Percentiles rank a stretch among this genome's conserved stretches.
phyloP scores from a whole-genome alignment of 345 rosid genomes.

The Geranium rotundifolium region DNA sequence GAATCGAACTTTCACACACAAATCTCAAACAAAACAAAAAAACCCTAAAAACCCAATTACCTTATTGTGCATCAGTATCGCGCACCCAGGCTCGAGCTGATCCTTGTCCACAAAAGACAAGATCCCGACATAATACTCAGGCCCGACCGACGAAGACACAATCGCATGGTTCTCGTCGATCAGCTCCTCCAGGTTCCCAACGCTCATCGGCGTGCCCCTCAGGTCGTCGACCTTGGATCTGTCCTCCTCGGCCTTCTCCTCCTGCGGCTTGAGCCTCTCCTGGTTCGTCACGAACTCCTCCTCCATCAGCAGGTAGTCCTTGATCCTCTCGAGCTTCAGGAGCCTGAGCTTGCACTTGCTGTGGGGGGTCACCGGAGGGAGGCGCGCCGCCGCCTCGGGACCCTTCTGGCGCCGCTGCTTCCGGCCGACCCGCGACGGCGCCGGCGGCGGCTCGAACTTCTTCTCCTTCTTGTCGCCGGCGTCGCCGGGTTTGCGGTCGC shows the following conservation, averaged over 20 bases:
- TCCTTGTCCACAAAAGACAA: slow-evolving; percentile 94
- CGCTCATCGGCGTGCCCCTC: slow-evolving; percentile 93
- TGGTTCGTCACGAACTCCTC: slow-evolving; percentile 92
- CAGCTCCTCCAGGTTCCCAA: slow-evolving; percentile 82
- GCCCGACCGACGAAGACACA: slow-evolving; percentile 87
- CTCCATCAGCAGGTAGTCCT: slow-evolving; percentile 87
- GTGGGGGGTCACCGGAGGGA: slow-evolving; percentile 73
- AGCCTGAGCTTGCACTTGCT: slow-evolving; percentile 78
- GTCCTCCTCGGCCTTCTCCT: slow-evolving; percentile 93
- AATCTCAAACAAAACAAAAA: too few species aligned
- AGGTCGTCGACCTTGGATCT: slow-evolving; percentile 86
- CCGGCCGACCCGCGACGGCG: slow-evolving; percentile 81
- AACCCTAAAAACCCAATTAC: slow-evolving; percentile 19
- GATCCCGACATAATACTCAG: slow-evolving; percentile 89
- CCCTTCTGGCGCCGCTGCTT: slow-evolving; percentile 90
- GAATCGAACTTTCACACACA: not conserved
- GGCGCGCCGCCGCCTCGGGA: slow-evolving; percentile 80
- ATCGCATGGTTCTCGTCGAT: slow-evolving; percentile 98
- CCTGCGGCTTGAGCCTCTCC: slow-evolving; percentile 86
- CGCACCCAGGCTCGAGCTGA: slow-evolving; percentile 95
- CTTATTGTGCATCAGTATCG: slow-evolving; percentile 95
- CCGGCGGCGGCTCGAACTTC: slow-evolving; percentile 87
- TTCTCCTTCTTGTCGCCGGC: slow-evolving; percentile 64
- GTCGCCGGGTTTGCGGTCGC: not conserved
- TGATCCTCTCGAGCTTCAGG: slow-evolving; percentile 72